Base-by-base conservation (phyloP, 1,284 basidiomycete genomes). In the Trichosporon sp. region DNA sequence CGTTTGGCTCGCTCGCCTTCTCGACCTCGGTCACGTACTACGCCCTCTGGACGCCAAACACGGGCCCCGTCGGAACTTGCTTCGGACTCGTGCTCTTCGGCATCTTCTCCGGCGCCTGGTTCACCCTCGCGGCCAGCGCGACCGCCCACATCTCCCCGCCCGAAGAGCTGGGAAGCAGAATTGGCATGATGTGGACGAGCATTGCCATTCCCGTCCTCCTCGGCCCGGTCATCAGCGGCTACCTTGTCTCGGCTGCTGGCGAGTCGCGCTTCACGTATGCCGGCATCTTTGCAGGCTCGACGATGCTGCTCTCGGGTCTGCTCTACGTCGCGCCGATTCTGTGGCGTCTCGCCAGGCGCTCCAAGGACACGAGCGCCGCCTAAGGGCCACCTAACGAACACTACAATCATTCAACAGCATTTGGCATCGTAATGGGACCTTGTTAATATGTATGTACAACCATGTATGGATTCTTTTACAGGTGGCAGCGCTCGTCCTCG, bases 161-260 rank as follows among this genome's bases (percentile, higher is more conserved):
- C 2, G 14, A 38, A 1, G 72, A 73, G 67, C 78, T 81, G 59
- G 83, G 83, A 0, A 78, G 79, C 70, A 67, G 82, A 11, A 71
- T 84, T 38, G 82, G 83, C 12, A 81, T 84, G 79, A 72, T 83
- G 70, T 83, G 81, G 79, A 75, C 72, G 7, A 65, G 77, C 26
- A 76, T 78, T 10, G 72, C 78, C 1, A 38, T 83, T 4, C 77
- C 80, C 0, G 67, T 76, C 7, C 73, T 83, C 16, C 19, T 70
- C 38, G 72, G 72, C 0, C 72, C 72, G 0, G 68, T 73, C 35
- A 65, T 69, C 21, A 26, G 32, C 31, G 59, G 59, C 31, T 63
- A 63, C 59, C 70, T 80, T 32, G 71, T 79, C 48, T 68, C 71
- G 3, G 67, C 70, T 0, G 48, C 73, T 19, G 72, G 72, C 11